These are phyloP conservation scores for Cyberlindnera mycetangii DNA, from an alignment of 805 yeast species.

Conservation along the genomic window DNA sequence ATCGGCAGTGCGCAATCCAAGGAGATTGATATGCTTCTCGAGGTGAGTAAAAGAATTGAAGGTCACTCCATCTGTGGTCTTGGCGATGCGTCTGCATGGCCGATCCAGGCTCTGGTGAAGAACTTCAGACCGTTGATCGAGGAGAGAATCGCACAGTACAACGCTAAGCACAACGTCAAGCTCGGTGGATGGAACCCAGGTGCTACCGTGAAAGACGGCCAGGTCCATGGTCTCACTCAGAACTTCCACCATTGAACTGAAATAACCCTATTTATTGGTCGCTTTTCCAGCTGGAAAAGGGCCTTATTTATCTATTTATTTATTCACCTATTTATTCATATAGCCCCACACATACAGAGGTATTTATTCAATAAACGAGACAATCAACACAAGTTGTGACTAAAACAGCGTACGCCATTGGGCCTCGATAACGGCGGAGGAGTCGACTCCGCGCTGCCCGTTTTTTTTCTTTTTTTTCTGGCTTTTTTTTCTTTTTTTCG, in stretches of 20 bases:
- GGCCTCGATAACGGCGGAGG: too few relatives aligned
- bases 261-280: constrained; percentile 5
- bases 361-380: too few relatives aligned
- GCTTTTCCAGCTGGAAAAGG: background rate
- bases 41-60: constrained; percentile 82
- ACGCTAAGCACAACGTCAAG: constrained; percentile 39
- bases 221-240: constrained; percentile 55
- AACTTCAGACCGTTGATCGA: constrained; percentile 81
- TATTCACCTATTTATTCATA: constrained; percentile 9
- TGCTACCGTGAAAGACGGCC: constrained; percentile 59
- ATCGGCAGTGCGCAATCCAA: constrained; percentile 75
- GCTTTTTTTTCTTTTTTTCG: too few relatives aligned
- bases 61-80: constrained; percentile 91
- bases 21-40: constrained; percentile 83
- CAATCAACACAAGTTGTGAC: too few relatives aligned
- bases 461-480: too few relatives aligned
- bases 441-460: too few relatives aligned
- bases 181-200: constrained; percentile 79
- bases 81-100: constrained; percentile 95
- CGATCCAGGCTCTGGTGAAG: constrained; percentile 83
- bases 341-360: background rate
- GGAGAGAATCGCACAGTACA: constrained; percentile 67
- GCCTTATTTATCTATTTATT: constrained; percentile 2
- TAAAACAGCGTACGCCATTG: too few relatives aligned
- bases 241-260: constrained; percentile 20